phyloP scores from a whole-genome alignment of 441 rosid species.

The Populus tomentosa region DNA sequence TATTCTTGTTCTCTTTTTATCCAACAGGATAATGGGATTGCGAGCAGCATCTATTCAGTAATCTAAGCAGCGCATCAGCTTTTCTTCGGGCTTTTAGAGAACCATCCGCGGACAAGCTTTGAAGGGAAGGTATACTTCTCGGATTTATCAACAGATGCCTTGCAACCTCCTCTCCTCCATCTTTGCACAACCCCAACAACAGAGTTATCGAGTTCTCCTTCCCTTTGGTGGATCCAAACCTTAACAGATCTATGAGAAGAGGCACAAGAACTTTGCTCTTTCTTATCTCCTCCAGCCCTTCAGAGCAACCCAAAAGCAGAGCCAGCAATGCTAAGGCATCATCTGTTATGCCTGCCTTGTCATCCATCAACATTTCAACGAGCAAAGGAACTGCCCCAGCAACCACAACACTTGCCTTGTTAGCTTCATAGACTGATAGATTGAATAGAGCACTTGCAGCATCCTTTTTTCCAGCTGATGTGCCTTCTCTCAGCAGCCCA shows the following conservation, averaged over 20 bases:
- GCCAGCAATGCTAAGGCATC: constrained; percentile 52
- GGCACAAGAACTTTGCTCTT: constrained; percentile 47
- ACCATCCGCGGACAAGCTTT: constrained; percentile 49
- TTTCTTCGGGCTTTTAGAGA: constrained; percentile 60
- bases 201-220: constrained; percentile 59
- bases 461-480: constrained; percentile 52
- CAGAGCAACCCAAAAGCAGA: constrained; percentile 35
- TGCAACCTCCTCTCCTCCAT: constrained; percentile 57
- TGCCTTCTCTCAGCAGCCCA: constrained; percentile 51
- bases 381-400: constrained; percentile 55
- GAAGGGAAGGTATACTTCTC: constrained; percentile 58
- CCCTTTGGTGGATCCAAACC: constrained; percentile 64
- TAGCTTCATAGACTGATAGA: constrained; percentile 43
- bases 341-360: constrained; percentile 65
- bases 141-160: constrained; percentile 54
- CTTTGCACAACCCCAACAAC: constrained; percentile 53
- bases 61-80: constrained; percentile 62
- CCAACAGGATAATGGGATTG: constrained; percentile 36
- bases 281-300: constrained; percentile 49
- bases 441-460: constrained; percentile 57
- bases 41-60: constrained; percentile 57
- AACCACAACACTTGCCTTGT: constrained; percentile 36
- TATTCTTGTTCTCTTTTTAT: constrained; percentile 9
- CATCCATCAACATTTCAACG: constrained; percentile 53
- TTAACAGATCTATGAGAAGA: constrained; percentile 50